phyloP scores from a whole-genome alignment of 23 red algal genomes.

The Chondrus crispus region DNA sequence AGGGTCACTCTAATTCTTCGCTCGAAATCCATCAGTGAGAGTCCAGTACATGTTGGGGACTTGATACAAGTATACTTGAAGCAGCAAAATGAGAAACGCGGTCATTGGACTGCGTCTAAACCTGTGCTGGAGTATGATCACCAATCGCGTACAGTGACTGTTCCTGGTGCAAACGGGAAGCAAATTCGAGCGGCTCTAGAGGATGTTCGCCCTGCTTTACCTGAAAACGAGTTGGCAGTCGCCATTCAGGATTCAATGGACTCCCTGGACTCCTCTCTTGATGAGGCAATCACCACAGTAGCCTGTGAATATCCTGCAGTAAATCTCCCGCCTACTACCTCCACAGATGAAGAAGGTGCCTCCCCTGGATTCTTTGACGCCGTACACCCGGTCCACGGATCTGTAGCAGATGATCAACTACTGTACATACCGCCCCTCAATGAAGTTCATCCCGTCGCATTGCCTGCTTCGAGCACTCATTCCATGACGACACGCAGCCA shows the following conservation, averaged over 20 bases:
- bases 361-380: no score
- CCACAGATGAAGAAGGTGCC: background rate
- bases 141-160: background rate
- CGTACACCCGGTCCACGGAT: no score
- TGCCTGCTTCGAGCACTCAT: no score
- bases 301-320: background rate
- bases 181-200: background rate
- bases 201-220: background rate
- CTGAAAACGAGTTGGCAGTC: background rate
- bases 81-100: slow-evolving; percentile 20
- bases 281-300: background rate
- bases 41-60: background rate
- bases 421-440: no score
- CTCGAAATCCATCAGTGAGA: background rate
- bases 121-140: background rate
- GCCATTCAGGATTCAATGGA: background rate
- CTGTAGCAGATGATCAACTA: no score
- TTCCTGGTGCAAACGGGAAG: background rate
- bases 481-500: background rate
- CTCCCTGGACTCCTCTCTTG: background rate
- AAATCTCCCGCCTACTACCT: background rate
- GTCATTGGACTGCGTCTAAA: background rate
- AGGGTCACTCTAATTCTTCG: slow-evolving; percentile 10
- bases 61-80: slow-evolving; percentile 7
- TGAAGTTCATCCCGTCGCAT: no score